These are phyloP conservation scores for Tylopilus vinaceipallidus DNA, from an alignment of 768 basidiomycete genomes.

Conservation along the genomic window DNA sequence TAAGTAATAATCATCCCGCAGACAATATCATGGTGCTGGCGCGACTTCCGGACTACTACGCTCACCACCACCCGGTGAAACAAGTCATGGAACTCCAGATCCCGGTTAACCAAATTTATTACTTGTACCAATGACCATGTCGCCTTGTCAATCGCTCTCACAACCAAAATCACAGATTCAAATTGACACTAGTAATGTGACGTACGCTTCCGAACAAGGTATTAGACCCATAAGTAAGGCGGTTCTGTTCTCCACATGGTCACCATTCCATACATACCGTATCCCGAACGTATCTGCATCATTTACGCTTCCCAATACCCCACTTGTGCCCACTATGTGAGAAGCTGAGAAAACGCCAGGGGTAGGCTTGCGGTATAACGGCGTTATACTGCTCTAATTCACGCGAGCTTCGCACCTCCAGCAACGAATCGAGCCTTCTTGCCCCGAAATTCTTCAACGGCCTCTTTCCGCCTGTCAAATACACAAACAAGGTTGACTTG, in stretches of 20 bases:
- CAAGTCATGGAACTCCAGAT: neutral
- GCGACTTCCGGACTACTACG: neutral
- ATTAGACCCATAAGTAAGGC: neutral
- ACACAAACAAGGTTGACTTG: constrained; percentile 16
- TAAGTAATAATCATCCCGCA: too few relatives aligned
- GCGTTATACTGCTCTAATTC: neutral
- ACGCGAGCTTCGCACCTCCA: neutral
- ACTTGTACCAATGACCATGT: neutral
- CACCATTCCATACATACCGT: too few relatives aligned
- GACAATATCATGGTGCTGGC: too few relatives aligned
- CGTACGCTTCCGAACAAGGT: neutral
- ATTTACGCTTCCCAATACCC: neutral
- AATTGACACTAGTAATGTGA: neutral
- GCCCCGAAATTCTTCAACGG: neutral
- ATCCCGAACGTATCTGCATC: too few relatives aligned
- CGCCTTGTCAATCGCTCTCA: neutral
- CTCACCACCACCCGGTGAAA: neutral
- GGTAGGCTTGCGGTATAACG: neutral
- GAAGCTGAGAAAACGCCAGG: constrained; percentile 2
- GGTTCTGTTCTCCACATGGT: neutral
- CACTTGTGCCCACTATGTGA: neutral
- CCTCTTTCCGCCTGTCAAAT: neutral
- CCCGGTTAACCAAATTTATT: neutral
- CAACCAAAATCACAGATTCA: neutral
- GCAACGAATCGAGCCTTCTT: neutral